Conservation (phyloP, 257 asterid genomes). For the Solanum acaule region DNA sequence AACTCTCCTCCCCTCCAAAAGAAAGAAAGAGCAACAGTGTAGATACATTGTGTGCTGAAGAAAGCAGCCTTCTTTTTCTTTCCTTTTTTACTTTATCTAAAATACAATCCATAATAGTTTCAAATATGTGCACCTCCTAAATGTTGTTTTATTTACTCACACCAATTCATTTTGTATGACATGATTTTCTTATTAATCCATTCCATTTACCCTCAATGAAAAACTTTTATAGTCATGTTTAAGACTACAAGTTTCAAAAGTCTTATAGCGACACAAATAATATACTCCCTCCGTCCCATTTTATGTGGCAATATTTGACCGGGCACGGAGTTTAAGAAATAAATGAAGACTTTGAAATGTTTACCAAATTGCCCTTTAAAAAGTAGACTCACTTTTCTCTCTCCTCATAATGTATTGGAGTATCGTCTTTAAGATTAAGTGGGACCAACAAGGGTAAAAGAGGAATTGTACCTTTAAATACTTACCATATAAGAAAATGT, state of each 20-base stretch:
- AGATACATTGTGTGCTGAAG: not conserved
- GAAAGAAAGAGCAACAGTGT: not conserved
- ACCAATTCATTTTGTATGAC: not conserved
- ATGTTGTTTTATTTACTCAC: not conserved
- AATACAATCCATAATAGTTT: not conserved
- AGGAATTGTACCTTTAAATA: too few species aligned
- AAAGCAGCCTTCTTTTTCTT: not conserved
- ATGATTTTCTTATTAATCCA: not conserved
- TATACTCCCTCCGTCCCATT: too few species aligned
- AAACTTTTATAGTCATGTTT: not conserved
- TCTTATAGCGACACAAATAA: not conserved
- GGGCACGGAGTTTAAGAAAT: too few species aligned
- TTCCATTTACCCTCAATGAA: not conserved
- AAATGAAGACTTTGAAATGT: too few species aligned
- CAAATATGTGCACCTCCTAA: not conserved
- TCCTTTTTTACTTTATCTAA: not conserved
- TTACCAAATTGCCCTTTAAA: too few species aligned
- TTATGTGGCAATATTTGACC: too few species aligned
- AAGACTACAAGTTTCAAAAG: not conserved
- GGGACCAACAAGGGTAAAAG: too few species aligned
- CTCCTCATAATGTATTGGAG: too few species aligned
- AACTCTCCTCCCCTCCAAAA: not conserved
- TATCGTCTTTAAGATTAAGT: too few species aligned
- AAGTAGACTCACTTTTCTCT: too few species aligned
- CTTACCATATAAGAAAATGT: too few species aligned